Conservation (phyloP, 192 early-diverging fungal genomes). For the Chytriomyces sp. region DNA sequence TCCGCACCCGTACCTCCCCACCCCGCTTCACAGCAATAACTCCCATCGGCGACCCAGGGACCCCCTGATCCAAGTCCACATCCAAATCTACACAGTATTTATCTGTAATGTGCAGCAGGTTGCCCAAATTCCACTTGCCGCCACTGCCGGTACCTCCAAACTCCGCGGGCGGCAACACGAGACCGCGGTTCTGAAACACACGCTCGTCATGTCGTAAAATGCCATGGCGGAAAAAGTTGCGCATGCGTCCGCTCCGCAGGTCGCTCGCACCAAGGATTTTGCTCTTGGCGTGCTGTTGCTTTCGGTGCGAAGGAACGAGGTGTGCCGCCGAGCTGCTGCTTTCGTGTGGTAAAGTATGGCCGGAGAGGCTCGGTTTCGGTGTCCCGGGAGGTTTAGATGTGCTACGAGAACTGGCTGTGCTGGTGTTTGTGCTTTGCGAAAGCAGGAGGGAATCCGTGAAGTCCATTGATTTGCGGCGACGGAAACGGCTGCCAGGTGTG, state of each 20-base stretch:
- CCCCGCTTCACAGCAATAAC: not conserved
- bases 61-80: conserved; percentile 14
- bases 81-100: conserved; percentile 26
- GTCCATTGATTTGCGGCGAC: not conserved
- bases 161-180: conserved; percentile 5
- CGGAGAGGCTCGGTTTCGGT: not conserved
- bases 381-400: not conserved
- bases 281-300: conserved; percentile 1
- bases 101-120: conserved; percentile 26
- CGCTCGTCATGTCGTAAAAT: conserved; percentile 13
- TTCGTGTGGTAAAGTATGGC: not conserved
- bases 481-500: not conserved
- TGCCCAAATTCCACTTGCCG: conserved; percentile 28
- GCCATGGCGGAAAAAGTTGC: conserved; percentile 17
- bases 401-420: not conserved
- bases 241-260: not conserved
- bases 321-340: not conserved
- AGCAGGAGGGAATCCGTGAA: not conserved
- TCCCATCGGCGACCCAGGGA: not conserved
- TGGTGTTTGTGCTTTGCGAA: not conserved
- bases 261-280: not conserved
- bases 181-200: conserved; percentile 23
- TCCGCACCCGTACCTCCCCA: not conserved
- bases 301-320: conserved; percentile 14
- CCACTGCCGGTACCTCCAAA: not conserved